phyloP scores from a whole-genome alignment of 208 protist genomes.

The Endotrypanum monterogeii region DNA sequence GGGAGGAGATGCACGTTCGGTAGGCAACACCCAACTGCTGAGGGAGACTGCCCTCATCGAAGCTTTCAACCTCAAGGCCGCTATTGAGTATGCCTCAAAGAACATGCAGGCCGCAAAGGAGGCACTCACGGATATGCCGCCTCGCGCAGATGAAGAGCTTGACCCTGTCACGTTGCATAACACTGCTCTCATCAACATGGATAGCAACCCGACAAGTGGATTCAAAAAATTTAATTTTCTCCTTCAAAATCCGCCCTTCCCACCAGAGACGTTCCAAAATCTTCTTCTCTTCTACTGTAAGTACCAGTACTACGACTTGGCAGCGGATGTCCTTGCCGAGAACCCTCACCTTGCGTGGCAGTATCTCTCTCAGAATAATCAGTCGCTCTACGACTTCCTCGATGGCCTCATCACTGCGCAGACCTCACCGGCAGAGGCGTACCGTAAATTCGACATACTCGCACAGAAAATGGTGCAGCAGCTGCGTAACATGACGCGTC shows the following conservation, averaged over 20 bases:
- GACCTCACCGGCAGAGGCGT: conserved; percentile 95
- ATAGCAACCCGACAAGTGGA: conserved; percentile 91
- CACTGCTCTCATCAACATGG: conserved; percentile 97
- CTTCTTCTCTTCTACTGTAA: conserved; percentile 97
- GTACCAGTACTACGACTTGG: conserved; percentile 96
- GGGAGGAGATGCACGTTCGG: conserved; percentile 92
- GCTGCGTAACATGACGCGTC: conserved; percentile 94
- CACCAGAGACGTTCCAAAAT: conserved; percentile 97
- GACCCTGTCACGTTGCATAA: conserved; percentile 98
- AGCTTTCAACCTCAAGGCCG: conserved; percentile 97
- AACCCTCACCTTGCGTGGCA: conserved; percentile 95
- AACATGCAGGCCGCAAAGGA: conserved; percentile 92
- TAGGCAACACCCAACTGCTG: conserved; percentile 95
- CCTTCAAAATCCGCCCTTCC: conserved; percentile 95
- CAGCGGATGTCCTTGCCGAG: conserved; percentile 95
- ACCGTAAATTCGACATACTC: conserved; percentile 96
- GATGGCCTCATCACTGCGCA: conserved; percentile 95
- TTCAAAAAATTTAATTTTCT: conserved; percentile 98
- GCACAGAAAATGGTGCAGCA: conserved; percentile 94
- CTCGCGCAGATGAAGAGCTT: conserved; percentile 94
- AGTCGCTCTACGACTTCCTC: conserved; percentile 95
- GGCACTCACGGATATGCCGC: conserved; percentile 97
- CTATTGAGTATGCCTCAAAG: conserved; percentile 96
- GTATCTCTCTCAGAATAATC: conserved; percentile 91
- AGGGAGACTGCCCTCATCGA: conserved; percentile 97